Percentiles rank a stretch among this genome's conserved stretches.
Evolutionary conservation across 345 rosid species (phyloP).

Genomic region (Bruguiera sexangula): DNA sequence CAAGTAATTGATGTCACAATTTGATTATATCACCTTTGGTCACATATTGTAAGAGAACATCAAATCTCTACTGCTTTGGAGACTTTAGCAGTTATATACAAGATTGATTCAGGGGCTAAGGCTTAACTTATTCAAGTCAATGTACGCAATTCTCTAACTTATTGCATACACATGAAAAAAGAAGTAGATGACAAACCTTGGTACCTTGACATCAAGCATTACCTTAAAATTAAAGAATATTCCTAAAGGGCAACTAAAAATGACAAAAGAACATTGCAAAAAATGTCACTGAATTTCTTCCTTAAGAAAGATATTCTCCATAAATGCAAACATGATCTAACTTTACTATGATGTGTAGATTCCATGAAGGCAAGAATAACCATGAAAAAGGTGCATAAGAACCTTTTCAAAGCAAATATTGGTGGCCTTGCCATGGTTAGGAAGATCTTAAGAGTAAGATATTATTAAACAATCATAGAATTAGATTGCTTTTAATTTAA

Average conservation of each 20-base stretch:
- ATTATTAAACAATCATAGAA: constrained; percentile 5
- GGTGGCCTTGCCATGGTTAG: too few relatives aligned
- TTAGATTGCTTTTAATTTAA: neutral
- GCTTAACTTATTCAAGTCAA: neutral
- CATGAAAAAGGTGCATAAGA: neutral
- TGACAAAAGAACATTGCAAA: neutral
- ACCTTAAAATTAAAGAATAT: neutral
- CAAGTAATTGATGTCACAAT: neutral
- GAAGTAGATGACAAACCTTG: neutral
- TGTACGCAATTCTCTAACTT: neutral
- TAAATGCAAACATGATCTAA: neutral
- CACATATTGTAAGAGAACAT: neutral
- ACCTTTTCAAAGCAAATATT: neutral
- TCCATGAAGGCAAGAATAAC: neutral
- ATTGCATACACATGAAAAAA: neutral
- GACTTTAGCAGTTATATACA: too few relatives aligned
- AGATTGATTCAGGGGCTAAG: neutral
- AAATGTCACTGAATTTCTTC: neutral
- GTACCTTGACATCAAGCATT: neutral
- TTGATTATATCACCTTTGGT: neutral
- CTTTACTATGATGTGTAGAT: neutral
- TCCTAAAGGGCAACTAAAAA: neutral
- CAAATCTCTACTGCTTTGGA: neutral
- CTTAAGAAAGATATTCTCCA: neutral
- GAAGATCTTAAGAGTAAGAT: constrained; percentile 3